Conservation (phyloP, 768 basidiomycete species). For the Boletales sp. region DNA sequence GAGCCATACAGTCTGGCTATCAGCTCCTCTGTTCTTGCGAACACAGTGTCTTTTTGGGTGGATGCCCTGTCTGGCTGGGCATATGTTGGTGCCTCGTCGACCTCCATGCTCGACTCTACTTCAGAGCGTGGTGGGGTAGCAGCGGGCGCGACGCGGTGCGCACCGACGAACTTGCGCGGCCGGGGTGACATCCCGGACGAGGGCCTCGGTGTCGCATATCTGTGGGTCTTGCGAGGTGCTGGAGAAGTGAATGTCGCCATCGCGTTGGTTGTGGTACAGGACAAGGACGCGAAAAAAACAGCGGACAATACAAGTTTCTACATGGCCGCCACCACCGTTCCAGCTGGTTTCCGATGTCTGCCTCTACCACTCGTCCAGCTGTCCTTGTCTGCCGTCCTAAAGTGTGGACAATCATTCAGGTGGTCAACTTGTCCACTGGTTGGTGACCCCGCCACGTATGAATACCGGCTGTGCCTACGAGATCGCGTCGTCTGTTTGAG, state of each 20-base stretch:
- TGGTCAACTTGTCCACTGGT: conserved; percentile 55
- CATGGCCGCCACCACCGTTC: conserved; percentile 11
- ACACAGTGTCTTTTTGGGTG: conserved; percentile 37
- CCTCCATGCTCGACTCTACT: conserved; percentile 59
- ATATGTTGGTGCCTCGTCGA: conserved; percentile 50
- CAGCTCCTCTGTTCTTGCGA: conserved; percentile 73
- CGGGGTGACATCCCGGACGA: conserved; percentile 24
- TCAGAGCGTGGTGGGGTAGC: conserved; percentile 31
- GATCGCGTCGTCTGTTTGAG: conserved; percentile 84
- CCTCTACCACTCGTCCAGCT: conserved; percentile 65
- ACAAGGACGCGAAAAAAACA: conserved; percentile 5
- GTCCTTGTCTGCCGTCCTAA: conserved; percentile 72
- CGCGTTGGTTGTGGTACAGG: conserved; percentile 1
- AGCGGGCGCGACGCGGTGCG: conserved; percentile 16
- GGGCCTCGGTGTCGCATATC: conserved; percentile 27
- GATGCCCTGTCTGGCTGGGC: conserved; percentile 35
- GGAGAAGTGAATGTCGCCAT: conserved; percentile 59
- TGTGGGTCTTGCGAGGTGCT: conserved; percentile 49
- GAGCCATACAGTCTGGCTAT: conserved; percentile 63
- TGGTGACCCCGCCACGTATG: conserved; percentile 37
- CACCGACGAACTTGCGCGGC: conserved; percentile 24
- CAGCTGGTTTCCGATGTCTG: conserved; percentile 52
- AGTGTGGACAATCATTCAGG: conserved; percentile 83
- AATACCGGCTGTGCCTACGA: conserved; percentile 75
- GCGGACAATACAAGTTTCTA: conserved; percentile 3